Evolutionary conservation across 2,329 filamentous ascomycete species (phyloP), one percentile per base, ranked within the genome.

Genomic region (Pyricularia pennisetigena): DNA sequence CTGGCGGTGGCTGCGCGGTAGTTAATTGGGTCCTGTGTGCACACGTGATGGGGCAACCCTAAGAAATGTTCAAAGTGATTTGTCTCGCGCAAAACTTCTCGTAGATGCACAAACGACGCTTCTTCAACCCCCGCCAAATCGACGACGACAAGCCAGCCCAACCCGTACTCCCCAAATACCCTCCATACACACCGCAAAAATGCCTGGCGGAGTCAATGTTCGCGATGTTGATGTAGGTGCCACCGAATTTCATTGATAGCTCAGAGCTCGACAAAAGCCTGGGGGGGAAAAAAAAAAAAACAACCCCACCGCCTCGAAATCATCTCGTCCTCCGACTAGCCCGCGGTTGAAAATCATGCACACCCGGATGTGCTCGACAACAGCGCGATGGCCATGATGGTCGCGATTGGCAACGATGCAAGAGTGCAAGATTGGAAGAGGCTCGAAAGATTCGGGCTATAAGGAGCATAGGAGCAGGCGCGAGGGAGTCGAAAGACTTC

Each of bases 201-300:
- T 94, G 91, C 83, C 84, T 80, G 87, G 66, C 57, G 66, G 90
- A 82, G 91, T 92, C 81, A 87, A 85, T 77, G 91, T 94, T 83
- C 90, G 91, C 84, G 91, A 94, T 85, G 91, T 94, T 81, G 90
- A 92, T 87, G 89, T 91, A 88, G 83, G 88, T 88, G 76, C 74
- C 74, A 70, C 73, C 72, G 74, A 69, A 69, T 70, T 70, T 73
- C 70, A 72, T 68, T 76, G 71, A 77, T 35, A 68, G 72, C 71
- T 75, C 57, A 61, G 24, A 23, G 57, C 57, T 71, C 73, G 70
- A 72, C 73, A 71, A 70, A 71, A 69, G 72, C 69, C 41, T 69
- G 65, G 69, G 71, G n/a, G n/a, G n/a, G n/a, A n/a, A n/a, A n/a
- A n/a, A n/a, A n/a, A n/a, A n/a, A 61, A 64, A 35, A 61, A 64